Conservation (phyloP, 345 rosid species). For the Geranium brycei region DNA sequence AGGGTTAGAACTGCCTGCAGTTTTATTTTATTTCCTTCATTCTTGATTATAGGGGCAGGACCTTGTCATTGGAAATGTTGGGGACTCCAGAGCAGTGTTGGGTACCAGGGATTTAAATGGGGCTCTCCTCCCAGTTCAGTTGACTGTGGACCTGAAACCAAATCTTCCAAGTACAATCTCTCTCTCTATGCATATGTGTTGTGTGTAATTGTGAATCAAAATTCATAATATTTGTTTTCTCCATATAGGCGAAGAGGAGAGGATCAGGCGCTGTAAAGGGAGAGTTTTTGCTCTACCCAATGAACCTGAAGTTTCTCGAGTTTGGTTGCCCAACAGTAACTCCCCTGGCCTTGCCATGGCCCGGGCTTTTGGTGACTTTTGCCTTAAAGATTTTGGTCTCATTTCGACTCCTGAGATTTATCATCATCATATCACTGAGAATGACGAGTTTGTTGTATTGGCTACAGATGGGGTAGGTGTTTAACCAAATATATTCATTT, state of each 20-base stretch:
- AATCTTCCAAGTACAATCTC: not conserved
- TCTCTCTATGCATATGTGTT: not conserved
- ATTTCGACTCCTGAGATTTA: constrained; percentile 10
- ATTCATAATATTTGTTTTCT: no score
- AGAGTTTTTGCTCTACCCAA: constrained; percentile 6
- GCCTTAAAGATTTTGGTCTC: constrained; percentile 11
- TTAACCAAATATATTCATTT: not conserved
- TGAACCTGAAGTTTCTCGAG: constrained; percentile 7
- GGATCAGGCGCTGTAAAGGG: constrained; percentile 8
- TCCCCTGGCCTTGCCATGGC: constrained; percentile 14
- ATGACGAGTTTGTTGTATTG: constrained; percentile 10
- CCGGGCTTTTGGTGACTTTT: constrained; percentile 13
- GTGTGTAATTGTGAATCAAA: not conserved
- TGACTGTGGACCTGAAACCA: not conserved
- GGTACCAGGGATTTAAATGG: not conserved
- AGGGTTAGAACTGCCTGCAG: not conserved
- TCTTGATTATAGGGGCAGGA: not conserved
- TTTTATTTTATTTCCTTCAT: not conserved
- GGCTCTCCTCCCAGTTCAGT: not conserved
- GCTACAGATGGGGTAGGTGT: constrained; percentile 12
- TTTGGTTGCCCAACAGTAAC: constrained; percentile 10
- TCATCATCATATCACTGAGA: not conserved
- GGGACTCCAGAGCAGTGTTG: not conserved
- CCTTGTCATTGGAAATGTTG: not conserved
- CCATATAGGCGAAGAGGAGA: constrained; percentile 9